Conservation (phyloP, 2,329 filamentous ascomycete species). For the Calonectria crousiana region DNA sequence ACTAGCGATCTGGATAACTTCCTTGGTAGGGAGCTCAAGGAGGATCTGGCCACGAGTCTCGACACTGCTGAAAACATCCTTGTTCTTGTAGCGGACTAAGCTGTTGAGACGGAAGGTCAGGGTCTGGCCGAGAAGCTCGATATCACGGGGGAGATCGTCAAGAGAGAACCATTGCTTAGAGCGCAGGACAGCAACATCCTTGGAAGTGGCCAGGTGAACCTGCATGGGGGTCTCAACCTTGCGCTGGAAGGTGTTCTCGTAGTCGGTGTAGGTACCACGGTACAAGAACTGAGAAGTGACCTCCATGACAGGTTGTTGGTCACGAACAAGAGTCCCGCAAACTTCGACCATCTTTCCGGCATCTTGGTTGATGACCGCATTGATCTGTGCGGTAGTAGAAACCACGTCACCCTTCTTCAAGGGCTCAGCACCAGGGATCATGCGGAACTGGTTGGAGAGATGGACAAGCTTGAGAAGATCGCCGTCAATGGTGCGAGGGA, state of each 20-base stretch:
- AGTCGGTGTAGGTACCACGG: constrained; percentile 92
- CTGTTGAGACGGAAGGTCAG: constrained; percentile 96
- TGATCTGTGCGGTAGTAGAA: constrained; percentile 93
- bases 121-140: constrained; percentile 91
- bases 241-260: constrained; percentile 98
- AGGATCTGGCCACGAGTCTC: constrained; percentile 94
- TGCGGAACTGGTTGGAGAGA: constrained; percentile 96
- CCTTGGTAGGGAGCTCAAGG: constrained; percentile 94
- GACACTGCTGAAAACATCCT: constrained; percentile 89
- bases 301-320: constrained; percentile 92
- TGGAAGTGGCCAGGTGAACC: constrained; percentile 85
- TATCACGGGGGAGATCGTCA: constrained; percentile 76
- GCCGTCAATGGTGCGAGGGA: constrained; percentile 95
- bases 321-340: constrained; percentile 93
- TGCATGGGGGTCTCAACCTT: constrained; percentile 97
- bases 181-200: constrained; percentile 92
- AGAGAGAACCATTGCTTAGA: constrained; percentile 99
- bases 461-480: constrained; percentile 97
- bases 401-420: constrained; percentile 96
- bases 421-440: constrained; percentile 95
- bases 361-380: constrained; percentile 97
- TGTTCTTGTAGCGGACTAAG: constrained; percentile 94
- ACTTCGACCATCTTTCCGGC: constrained; percentile 99
- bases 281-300: constrained; percentile 99
- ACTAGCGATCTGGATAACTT: constrained; percentile 96